A percentile compares a stretch with the other conserved stretches of the same genome.
phyloP scores from a whole-genome alignment of 2,329 filamentous ascomycete genomes.

The Paraphaeosphaeria minitans region DNA sequence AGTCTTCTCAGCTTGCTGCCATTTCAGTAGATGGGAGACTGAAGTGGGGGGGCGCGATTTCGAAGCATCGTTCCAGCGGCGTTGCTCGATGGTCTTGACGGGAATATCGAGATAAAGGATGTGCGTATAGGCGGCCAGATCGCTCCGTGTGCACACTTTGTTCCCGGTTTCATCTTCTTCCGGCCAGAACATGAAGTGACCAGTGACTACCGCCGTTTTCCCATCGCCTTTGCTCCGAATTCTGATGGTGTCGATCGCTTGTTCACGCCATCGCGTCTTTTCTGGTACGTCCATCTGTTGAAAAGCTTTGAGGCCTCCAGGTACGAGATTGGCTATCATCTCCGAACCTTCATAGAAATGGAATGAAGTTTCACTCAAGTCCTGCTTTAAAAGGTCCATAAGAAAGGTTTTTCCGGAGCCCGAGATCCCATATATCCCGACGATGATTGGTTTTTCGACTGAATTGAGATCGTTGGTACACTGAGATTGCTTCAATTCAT shows the following conservation, averaged over 20 bases:
- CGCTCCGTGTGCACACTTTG: conserved; percentile 51
- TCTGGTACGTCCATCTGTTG: conserved; percentile 42
- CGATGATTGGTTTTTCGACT: neutral
- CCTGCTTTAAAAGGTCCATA: conserved; percentile 48
- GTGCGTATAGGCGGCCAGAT: conserved; percentile 59
- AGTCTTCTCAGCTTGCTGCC: conserved; percentile 55
- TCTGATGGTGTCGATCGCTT: conserved; percentile 55
- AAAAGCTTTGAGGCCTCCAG: conserved; percentile 58
- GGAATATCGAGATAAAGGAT: conserved; percentile 61
- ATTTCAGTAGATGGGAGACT: conserved; percentile 50
- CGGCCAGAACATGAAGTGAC: conserved; percentile 62
- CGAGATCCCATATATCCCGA: conserved; percentile 58
- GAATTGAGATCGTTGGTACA: neutral
- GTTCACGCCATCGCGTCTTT: conserved; percentile 49
- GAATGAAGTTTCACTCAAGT: conserved; percentile 47
- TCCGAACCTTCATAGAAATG: conserved; percentile 60
- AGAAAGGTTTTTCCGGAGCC: conserved; percentile 60
- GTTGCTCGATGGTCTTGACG: conserved; percentile 45
- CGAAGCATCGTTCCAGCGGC: conserved; percentile 45
- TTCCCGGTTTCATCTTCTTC: conserved; percentile 28
- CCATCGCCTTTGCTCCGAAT: conserved; percentile 42
- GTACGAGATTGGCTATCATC: conserved; percentile 50
- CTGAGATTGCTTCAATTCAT: neutral
- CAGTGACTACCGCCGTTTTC: conserved; percentile 56
- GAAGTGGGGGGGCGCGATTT: conserved; percentile 45